Conservation (phyloP, 805 yeast genomes). For the Sugiyamaella smithiae region DNA sequence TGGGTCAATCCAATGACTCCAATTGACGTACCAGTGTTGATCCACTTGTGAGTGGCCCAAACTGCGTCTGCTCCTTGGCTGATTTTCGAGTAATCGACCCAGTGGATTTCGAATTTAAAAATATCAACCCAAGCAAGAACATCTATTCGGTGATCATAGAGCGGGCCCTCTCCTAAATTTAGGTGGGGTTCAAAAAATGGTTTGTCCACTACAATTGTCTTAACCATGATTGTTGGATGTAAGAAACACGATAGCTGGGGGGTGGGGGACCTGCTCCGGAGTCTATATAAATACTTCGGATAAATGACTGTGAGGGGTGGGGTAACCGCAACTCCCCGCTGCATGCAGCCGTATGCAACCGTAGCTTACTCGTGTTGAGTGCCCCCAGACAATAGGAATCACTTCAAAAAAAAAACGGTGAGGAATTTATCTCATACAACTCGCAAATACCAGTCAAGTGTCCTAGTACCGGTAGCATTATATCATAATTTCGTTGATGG, state of each 20-base stretch:
- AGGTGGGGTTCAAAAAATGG: slow-evolving; percentile 24
- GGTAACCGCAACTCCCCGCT: slow-evolving; percentile 5
- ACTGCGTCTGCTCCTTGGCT: slow-evolving; percentile 28
- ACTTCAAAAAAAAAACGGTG: too few species aligned
- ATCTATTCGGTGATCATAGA: slow-evolving; percentile 30
- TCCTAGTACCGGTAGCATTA: too few species aligned
- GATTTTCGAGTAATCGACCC: slow-evolving; percentile 22
- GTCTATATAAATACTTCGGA: neutral
- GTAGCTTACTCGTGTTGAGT: too few species aligned
- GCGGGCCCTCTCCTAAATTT: slow-evolving; percentile 34
- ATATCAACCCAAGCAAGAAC: slow-evolving; percentile 35
- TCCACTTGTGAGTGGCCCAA: slow-evolving; percentile 34
- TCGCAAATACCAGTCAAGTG: too few species aligned
- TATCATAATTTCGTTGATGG: too few species aligned
- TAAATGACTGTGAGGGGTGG: neutral
- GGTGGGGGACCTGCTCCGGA: too few species aligned
- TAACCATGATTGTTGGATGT: slow-evolving; percentile 5
- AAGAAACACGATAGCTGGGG: too few species aligned
- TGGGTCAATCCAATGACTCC: slow-evolving; percentile 73
- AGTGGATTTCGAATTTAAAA: slow-evolving; percentile 22
- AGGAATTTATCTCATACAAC: too few species aligned
- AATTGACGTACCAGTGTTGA: slow-evolving; percentile 45
- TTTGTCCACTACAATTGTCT: slow-evolving; percentile 11
- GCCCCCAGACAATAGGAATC: too few species aligned
- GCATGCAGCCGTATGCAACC: neutral